Conservation (phyloP, 441 rosid genomes). For the Rhodomyrtus psidioides region DNA sequence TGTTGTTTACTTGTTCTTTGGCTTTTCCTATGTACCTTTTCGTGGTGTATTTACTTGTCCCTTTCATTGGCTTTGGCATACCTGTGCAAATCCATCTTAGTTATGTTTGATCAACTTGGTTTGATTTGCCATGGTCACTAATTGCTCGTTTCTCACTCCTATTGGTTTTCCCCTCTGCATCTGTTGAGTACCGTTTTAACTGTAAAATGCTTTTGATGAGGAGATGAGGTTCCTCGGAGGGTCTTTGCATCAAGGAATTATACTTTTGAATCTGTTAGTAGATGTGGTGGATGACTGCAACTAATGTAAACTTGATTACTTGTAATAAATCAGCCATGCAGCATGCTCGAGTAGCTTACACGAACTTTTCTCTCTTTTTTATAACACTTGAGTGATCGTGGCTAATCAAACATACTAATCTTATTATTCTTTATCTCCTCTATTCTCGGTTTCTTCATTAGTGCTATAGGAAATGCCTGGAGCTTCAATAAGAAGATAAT, state of each 20-base stretch:
- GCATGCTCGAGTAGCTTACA: not conserved
- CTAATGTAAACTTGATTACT: not conserved
- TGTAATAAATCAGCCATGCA: not conserved
- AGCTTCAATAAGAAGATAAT: no score
- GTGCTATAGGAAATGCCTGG: not conserved
- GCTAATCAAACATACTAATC: not conserved
- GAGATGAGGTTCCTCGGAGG: not conserved
- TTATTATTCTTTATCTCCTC: not conserved
- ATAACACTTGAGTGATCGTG: not conserved
- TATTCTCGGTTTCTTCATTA: not conserved
- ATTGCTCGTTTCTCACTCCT: not conserved
- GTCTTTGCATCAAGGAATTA: not conserved
- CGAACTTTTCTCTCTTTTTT: not conserved
- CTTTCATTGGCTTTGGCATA: not conserved
- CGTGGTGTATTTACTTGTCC: not conserved
- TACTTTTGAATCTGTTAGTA: not conserved
- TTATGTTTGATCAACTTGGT: not conserved
- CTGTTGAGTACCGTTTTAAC: not conserved
- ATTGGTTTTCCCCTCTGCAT: not conserved
- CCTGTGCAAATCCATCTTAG: not conserved
- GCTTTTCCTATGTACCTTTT: not conserved
- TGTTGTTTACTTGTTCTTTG: not conserved
- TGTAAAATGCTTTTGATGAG: not conserved
- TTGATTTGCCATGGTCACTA: not conserved
- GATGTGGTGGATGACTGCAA: not conserved